Base-by-base conservation (phyloP, 78 protist genomes). In the Dictyostelium intermedium region DNA sequence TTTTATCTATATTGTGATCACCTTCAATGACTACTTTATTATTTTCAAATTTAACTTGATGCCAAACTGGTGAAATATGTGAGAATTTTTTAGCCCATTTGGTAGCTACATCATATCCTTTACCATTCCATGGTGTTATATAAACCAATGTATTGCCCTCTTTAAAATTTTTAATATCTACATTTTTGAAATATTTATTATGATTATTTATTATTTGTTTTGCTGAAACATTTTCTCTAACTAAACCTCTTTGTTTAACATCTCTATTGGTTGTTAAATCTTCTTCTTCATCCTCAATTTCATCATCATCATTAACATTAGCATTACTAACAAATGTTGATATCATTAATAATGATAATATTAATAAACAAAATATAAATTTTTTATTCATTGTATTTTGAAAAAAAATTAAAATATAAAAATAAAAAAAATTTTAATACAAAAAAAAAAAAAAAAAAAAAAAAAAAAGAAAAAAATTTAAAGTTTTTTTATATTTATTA, bases 41-140 rank as follows among this genome's bases (percentile, higher is more conserved):
- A 0, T 78, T 61, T 25, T 45, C 69, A 27, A 23, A 37, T n/a
- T 43, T 63, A 20, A 89, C 53, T 20, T 89, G 93, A 66, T 34
- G 30, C 93, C 93, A 89, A 11, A 89, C 93, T 6, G 93, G 93
- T 30, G 93, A 89, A 10, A 89, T 2, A 63, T 89, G 93, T 0
- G 93, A 32, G 53, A 89, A 89, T 34, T 89, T 89, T 1, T 60
- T 47, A 1, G n/a, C 69, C 25, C 69, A 89, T 25, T 20, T 63
- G 13, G 45, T 84, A 5, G 87, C 80, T 13, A 41, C 34, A 18
- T 89, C 61, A n/a, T 80, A 89, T 18, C 93, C 93, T 10, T 79
- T 41, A 7, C 35, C 27, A 69, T 89, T 89, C 93, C 93, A 89
- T 25, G 93, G 93, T 39, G 93, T 89, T 1, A 89, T 47, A 35